Percentiles rank a stretch among this genome's conserved stretches.
phyloP scores from a whole-genome alignment of 1,139 yeast species.

The Neolecta irregularis region DNA sequence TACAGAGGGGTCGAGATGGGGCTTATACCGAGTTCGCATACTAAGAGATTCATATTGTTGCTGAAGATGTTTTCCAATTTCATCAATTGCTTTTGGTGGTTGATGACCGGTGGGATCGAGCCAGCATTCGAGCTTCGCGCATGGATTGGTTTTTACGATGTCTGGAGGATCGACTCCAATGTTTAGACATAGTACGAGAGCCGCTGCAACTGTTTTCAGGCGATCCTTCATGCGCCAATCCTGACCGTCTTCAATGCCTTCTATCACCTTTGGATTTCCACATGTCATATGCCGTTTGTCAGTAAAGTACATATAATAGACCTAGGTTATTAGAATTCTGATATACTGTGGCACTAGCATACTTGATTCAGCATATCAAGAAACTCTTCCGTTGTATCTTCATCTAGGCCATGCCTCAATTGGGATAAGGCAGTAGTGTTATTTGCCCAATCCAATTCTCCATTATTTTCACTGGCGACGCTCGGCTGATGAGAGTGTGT shows the following conservation, averaged over 20 bases:
- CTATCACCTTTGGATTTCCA: conserved; percentile 44
- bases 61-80: conserved; percentile 77
- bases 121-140: conserved; percentile 89
- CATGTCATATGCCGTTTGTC: conserved; percentile 85
- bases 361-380: conserved; percentile 45
- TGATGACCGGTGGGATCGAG: conserved; percentile 73
- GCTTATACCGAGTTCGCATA: conserved; percentile 76
- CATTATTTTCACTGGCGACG: too few relatives aligned
- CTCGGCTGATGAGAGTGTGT: too few relatives aligned
- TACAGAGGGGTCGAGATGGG: conserved; percentile 82
- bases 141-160: conserved; percentile 80
- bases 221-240: conserved; percentile 94
- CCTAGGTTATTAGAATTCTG: conserved; percentile 21
- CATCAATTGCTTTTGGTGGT: conserved; percentile 83
- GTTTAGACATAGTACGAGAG: conserved; percentile 74
- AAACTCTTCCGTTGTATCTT: conserved; percentile 49
- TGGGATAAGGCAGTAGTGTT: too few relatives aligned
- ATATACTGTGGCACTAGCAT: conserved; percentile 19
- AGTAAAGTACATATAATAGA: conserved; percentile 66
- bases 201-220: conserved; percentile 90
- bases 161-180: conserved; percentile 98
- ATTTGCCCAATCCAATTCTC: too few relatives aligned
- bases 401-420: conserved; percentile 70
- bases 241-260: conserved; percentile 33
- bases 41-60: conserved; percentile 80